phyloP scores from a whole-genome alignment of 306 rosid species.

The Cucumis cinereus region DNA sequence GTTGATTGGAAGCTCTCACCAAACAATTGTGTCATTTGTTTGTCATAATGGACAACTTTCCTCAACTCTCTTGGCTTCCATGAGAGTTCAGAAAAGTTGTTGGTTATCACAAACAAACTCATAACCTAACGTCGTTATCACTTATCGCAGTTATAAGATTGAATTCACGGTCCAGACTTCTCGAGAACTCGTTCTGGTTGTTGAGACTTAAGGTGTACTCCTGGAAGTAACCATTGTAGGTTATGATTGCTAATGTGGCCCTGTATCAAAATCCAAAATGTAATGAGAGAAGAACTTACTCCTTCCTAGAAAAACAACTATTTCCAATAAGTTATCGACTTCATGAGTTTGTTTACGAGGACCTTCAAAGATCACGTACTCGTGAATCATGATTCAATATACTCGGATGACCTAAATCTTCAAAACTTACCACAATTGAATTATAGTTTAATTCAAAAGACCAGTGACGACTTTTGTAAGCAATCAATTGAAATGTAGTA shows the following conservation, averaged over 20 bases:
- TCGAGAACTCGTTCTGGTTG: conserved; percentile 43
- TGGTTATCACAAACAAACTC: conserved; percentile 1
- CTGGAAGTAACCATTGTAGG: conserved; percentile 58
- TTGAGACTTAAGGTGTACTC: conserved; percentile 60
- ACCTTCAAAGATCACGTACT: not conserved
- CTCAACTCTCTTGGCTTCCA: not conserved
- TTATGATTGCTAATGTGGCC: conserved; percentile 52
- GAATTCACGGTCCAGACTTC: conserved; percentile 59
- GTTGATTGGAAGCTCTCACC: not conserved
- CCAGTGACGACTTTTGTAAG: not conserved
- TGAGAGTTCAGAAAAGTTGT: too few species aligned
- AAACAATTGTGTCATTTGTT: not conserved
- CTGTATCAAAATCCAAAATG: conserved; percentile 23
- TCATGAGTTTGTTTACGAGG: not conserved
- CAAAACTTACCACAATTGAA: not conserved
- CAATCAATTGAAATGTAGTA: not conserved
- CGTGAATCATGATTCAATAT: not conserved
- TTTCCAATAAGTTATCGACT: not conserved
- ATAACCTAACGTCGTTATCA: conserved; percentile 25
- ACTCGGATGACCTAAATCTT: not conserved
- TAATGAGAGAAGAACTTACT: not conserved
- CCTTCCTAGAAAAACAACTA: not conserved
- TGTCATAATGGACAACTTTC: not conserved
- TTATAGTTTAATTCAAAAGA: not conserved
- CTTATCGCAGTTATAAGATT: conserved; percentile 37